These are phyloP conservation scores for Fusarium chlamydosporum DNA, from an alignment of 2,329 filamentous ascomycete species.

Conservation along the genomic window DNA sequence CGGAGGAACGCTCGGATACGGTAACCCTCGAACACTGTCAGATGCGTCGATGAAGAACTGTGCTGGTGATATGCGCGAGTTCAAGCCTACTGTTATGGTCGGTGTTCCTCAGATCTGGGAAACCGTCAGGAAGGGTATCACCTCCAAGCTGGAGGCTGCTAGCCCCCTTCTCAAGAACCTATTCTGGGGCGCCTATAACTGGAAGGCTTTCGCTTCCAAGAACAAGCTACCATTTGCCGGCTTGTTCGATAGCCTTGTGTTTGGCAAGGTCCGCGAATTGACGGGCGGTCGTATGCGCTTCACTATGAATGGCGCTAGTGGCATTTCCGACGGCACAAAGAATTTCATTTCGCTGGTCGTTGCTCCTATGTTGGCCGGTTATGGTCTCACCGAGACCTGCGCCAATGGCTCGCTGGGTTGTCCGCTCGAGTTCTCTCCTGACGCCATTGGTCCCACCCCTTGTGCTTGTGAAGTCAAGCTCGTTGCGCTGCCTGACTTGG, in stretches of 20 bases:
- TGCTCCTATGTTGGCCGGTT: constrained; percentile 93
- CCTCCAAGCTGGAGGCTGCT: constrained; percentile 80
- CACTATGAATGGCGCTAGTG: constrained; percentile 94
- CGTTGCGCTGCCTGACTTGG: constrained; percentile 89
- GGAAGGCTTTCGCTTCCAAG: constrained; percentile 71
- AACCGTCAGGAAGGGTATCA: constrained; percentile 94
- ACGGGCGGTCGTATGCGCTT: constrained; percentile 91
- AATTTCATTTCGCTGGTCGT: constrained; percentile 93
- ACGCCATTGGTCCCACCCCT: constrained; percentile 82
- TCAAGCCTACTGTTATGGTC: constrained; percentile 89
- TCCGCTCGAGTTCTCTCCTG: constrained; percentile 85
- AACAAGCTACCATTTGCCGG: constrained; percentile 74
- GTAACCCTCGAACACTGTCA: constrained; percentile 88
- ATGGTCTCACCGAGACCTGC: constrained; percentile 93
- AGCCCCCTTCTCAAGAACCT: constrained; percentile 79
- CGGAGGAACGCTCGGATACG: constrained; percentile 94
- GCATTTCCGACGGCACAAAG: constrained; percentile 88
- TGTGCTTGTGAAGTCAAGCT: constrained; percentile 89
- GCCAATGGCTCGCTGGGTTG: constrained; percentile 87
- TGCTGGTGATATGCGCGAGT: constrained; percentile 92
- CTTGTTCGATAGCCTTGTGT: constrained; percentile 85
- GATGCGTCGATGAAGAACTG: constrained; percentile 90
- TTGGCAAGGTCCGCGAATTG: constrained; percentile 90
- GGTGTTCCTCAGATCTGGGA: constrained; percentile 98
- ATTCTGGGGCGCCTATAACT: constrained; percentile 77